These are phyloP conservation scores for Aspergillus neotritici DNA, from an alignment of 2,329 filamentous ascomycete genomes.

Conservation along the genomic window DNA sequence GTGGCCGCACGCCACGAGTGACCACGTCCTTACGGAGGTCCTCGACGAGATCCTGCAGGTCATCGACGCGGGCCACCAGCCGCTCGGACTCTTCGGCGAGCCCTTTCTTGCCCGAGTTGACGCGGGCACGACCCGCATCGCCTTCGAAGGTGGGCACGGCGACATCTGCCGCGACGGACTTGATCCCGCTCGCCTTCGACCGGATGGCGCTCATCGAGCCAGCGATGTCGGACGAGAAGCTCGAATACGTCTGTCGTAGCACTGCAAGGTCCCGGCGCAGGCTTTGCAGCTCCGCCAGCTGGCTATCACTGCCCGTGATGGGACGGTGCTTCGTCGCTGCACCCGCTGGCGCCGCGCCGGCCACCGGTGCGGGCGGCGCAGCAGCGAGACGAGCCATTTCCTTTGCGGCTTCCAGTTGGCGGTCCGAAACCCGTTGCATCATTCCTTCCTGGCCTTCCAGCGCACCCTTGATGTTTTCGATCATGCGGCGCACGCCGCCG, in stretches of 20 bases:
- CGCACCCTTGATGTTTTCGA: conserved; percentile 80
- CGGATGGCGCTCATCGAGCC: conserved; percentile 80
- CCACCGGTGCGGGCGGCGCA: conserved; percentile 36
- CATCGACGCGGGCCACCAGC: conserved; percentile 86
- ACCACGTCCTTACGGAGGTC: conserved; percentile 97
- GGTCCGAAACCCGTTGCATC: conserved; percentile 80
- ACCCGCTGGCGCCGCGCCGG: conserved; percentile 21
- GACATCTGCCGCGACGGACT: conserved; percentile 65
- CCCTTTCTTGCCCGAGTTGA: conserved; percentile 79
- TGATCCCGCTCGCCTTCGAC: conserved; percentile 74
- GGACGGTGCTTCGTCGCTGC: conserved; percentile 19
- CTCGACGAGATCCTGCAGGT: conserved; percentile 94
- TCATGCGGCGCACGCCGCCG: conserved; percentile 68
- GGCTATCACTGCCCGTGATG: conserved; percentile 47
- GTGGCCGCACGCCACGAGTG: conserved; percentile 78
- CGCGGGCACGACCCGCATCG: conserved; percentile 76
- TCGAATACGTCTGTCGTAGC: conserved; percentile 85
- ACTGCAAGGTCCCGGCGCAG: conserved; percentile 85
- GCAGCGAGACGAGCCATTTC: conserved; percentile 68
- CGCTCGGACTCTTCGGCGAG: conserved; percentile 83
- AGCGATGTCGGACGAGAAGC: conserved; percentile 82
- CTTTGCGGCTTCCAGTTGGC: conserved; percentile 81
- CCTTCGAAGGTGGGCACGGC: conserved; percentile 66
- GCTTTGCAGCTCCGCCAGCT: conserved; percentile 72
- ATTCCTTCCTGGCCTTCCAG: conserved; percentile 77